Percentiles rank a stretch among this genome's conserved stretches.
Conservation (phyloP, 2,329 filamentous ascomycete species). For the Paraphaeosphaeria minitans region DNA sequence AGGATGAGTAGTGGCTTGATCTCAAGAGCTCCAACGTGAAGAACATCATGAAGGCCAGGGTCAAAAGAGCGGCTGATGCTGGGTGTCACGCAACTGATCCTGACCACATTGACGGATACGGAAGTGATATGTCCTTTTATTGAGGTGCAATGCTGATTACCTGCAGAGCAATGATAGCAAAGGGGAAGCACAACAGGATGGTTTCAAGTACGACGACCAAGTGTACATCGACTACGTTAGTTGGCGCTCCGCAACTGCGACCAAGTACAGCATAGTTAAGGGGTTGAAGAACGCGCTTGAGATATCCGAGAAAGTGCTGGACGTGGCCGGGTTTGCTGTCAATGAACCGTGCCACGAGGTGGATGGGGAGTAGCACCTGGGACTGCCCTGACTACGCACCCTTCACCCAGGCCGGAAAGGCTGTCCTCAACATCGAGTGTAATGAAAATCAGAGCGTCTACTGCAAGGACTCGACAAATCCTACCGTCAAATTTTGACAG, state of each 20-base stretch:
- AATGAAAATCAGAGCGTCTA: conserved; percentile 51
- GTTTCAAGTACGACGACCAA: conserved; percentile 60
- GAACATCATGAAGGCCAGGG: conserved; percentile 65
- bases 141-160: background rate
- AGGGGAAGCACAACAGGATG: conserved; percentile 56
- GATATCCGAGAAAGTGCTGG: conserved; percentile 53
- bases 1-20: conserved; percentile 72
- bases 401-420: conserved; percentile 65
- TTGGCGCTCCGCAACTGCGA: conserved; percentile 62
- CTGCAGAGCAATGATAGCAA: conserved; percentile 6
- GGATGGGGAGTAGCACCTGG: conserved; percentile 3
- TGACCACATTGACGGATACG: conserved; percentile 71
- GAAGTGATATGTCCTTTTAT: conserved; percentile 35
- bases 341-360: conserved; percentile 69
- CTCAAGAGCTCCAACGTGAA: conserved; percentile 62
- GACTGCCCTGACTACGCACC: conserved; percentile 51
- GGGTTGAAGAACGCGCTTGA: conserved; percentile 70
- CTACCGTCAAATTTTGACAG: conserved; percentile 23
- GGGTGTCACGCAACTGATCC: conserved; percentile 71
- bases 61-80: conserved; percentile 63
- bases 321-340: conserved; percentile 65
- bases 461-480: conserved; percentile 29
- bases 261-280: conserved; percentile 57
- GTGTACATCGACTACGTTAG: conserved; percentile 64
- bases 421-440: conserved; percentile 70